These are phyloP conservation scores for Stentor coeruleus DNA, from an alignment of 73 alveolate species.

Conservation along the genomic window DNA sequence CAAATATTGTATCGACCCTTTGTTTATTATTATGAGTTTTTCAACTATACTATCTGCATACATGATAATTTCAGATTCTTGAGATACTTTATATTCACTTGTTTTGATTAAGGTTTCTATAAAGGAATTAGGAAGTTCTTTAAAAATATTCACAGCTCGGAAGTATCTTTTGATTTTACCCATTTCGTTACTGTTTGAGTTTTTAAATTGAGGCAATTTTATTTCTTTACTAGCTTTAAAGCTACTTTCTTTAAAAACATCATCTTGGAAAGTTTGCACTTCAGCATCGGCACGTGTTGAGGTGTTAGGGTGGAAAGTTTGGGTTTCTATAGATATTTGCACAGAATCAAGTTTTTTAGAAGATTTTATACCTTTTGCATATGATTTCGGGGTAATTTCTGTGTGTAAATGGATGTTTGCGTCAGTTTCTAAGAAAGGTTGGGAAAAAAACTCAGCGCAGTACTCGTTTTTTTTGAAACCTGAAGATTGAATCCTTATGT, in stretches of 20 bases:
- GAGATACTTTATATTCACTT: background rate
- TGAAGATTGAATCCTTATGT: background rate
- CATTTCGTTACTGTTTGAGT: background rate
- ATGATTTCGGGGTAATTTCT: background rate
- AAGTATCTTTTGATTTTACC: background rate
- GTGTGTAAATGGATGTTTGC: background rate
- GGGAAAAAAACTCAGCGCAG: conserved; percentile 20
- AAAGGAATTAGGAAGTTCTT: background rate
- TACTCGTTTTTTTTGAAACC: background rate
- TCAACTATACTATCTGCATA: background rate
- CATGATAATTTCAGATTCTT: background rate
- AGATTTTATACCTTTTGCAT: background rate
- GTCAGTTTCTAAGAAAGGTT: background rate
- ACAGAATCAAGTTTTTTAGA: background rate
- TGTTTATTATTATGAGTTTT: conserved; percentile 1
- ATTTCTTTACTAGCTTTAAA: background rate
- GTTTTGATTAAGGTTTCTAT: background rate
- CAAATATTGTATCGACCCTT: background rate
- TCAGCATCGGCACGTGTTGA: background rate
- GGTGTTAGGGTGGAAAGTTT: too few relatives aligned
- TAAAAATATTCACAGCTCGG: background rate
- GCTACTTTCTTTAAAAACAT: background rate
- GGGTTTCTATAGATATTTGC: too few relatives aligned
- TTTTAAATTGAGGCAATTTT: too few relatives aligned
- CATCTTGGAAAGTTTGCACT: background rate